Evolutionary conservation across 2,329 filamentous ascomycete genomes (phyloP).

Genomic region (Sporothrix pallida): DNA sequence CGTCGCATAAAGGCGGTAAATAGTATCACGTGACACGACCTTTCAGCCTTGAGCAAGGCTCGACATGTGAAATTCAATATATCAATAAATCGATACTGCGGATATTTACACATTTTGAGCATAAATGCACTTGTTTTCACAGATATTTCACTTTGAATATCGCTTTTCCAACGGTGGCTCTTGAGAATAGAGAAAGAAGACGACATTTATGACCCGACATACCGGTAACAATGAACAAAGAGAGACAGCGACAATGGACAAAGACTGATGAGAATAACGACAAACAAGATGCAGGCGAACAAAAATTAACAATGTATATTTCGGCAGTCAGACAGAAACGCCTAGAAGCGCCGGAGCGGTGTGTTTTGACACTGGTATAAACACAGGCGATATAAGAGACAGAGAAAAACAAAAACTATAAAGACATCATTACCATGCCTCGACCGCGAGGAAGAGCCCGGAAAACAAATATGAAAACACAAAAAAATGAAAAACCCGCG

Average conservation of each 20-base stretch:
- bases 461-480: not conserved
- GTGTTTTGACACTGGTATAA: constrained; percentile 25
- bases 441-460: constrained; percentile 27
- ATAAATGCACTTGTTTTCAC: too few species aligned
- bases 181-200: too few species aligned
- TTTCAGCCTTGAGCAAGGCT: not conserved
- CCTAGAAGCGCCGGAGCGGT: constrained; percentile 26
- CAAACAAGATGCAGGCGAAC: not conserved
- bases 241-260: not conserved
- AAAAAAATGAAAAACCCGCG: not conserved
- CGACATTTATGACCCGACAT: too few species aligned
- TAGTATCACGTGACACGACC: not conserved
- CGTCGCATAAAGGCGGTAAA: not conserved
- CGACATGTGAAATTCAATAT: not conserved
- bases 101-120: too few species aligned
- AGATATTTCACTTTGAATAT: too few species aligned
- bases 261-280: not conserved
- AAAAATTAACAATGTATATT: not conserved
- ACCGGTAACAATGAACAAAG: not conserved
- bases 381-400: constrained; percentile 9
- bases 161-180: too few species aligned
- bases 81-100: too few species aligned
- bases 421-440: constrained; percentile 23
- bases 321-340: constrained; percentile 18
- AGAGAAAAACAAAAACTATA: not conserved